These are phyloP conservation scores for Typha latifolia DNA, from an alignment of 176 grass and related monocot species.

Conservation along the genomic window DNA sequence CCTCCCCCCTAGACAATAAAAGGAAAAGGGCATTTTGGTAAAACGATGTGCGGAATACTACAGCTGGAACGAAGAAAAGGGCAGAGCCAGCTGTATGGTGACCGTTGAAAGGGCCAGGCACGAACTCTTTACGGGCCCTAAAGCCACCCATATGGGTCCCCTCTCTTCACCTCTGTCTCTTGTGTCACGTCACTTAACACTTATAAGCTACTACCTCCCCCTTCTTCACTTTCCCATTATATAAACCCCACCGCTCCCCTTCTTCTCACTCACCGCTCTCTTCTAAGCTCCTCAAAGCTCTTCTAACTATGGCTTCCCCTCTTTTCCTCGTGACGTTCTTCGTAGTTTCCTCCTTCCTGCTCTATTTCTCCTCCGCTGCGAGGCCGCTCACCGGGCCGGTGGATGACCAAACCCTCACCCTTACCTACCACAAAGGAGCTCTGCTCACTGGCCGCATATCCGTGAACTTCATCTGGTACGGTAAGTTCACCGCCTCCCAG, in stretches of 20 bases:
- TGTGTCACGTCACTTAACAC: no score
- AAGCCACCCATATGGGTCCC: slow-evolving; percentile 1
- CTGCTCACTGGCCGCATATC: slow-evolving; percentile 54
- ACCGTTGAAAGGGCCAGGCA: slow-evolving; percentile 50
- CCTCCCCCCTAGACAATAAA: no score
- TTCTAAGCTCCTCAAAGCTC: not conserved
- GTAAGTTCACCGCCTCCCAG: slow-evolving; percentile 56
- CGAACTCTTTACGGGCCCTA: slow-evolving; percentile 28
- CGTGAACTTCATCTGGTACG: slow-evolving; percentile 74
- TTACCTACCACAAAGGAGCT: slow-evolving; percentile 78
- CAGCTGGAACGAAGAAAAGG: slow-evolving; percentile 43
- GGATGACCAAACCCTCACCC: slow-evolving; percentile 48
- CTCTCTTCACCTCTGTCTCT: not conserved
- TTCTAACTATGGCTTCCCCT: slow-evolving; percentile 5
- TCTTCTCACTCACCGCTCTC: slow-evolving; percentile 1
- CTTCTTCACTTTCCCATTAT: slow-evolving; percentile 1
- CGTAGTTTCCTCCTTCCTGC: slow-evolving; percentile 7
- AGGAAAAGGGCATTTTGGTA: slow-evolving; percentile 17
- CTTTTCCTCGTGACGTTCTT: slow-evolving; percentile 2
- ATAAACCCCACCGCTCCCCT: slow-evolving; percentile 6
- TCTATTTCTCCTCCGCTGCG: slow-evolving; percentile 23
- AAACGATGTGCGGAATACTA: slow-evolving; percentile 4
- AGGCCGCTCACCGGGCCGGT: slow-evolving; percentile 30
- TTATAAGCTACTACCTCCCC: not conserved
- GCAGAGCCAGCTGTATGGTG: slow-evolving; percentile 54